phyloP scores from a whole-genome alignment of 805 yeast species.

The Sugiyamaella boreocaroliniensis region DNA sequence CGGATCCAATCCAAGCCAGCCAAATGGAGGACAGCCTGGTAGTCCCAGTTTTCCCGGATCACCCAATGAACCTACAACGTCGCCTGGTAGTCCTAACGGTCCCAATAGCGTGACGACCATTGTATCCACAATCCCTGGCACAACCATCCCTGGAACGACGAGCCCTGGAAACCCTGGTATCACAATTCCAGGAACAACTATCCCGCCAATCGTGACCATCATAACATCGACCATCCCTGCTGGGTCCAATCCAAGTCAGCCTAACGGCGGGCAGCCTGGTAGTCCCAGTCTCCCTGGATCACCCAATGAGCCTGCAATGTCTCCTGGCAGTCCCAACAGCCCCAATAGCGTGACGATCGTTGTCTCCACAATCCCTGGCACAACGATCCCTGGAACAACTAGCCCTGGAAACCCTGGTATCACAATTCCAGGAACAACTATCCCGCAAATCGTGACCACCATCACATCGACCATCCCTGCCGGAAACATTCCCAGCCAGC shows the following conservation, averaged over 20 bases:
- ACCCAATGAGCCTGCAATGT: no score
- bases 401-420: slow-evolving; percentile 6
- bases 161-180: slow-evolving; percentile 6
- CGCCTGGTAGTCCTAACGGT: not conserved
- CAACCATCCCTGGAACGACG: slow-evolving; percentile 13
- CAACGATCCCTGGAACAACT: slow-evolving; percentile 15
- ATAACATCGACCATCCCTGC: slow-evolving; percentile 7
- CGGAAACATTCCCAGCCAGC: not conserved
- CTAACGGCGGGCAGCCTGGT: no score
- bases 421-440: not conserved
- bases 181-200: not conserved
- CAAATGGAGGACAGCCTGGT: no score
- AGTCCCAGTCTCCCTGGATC: not conserved
- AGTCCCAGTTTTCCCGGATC: no score
- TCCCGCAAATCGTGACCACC: slow-evolving; percentile 8
- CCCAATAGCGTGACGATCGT: slow-evolving; percentile 1
- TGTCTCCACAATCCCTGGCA: slow-evolving; percentile 15
- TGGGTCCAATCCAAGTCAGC: not conserved
- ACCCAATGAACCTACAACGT: no score
- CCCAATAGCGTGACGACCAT: slow-evolving; percentile 1
- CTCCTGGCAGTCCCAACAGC: no score
- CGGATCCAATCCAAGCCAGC: not conserved
- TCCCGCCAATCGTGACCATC: slow-evolving; percentile 9
- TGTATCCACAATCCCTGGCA: slow-evolving; percentile 15
- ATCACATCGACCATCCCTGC: slow-evolving; percentile 8